Evolutionary conservation across 345 rosid species (phyloP).

Genomic region (Barbarea vulgaris): DNA sequence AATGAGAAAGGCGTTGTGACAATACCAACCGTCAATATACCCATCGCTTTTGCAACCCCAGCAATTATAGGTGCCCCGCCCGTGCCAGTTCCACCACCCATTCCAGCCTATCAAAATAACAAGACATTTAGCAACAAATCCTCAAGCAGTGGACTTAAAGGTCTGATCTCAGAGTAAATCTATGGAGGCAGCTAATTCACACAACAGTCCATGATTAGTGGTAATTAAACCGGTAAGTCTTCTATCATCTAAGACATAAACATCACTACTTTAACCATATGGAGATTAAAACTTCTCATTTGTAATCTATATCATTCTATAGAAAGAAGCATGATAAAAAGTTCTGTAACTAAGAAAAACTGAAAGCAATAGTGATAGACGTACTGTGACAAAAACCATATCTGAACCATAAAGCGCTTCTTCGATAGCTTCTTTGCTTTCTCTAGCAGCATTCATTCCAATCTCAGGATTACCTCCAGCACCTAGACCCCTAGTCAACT

Average conservation of each 20-base stretch:
- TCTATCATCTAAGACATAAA: not conserved
- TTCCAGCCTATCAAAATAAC: slow-evolving; percentile 67
- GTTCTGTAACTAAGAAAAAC: not conserved
- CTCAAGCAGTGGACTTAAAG: not conserved
- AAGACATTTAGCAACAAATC: not conserved
- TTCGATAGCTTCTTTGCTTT: slow-evolving; percentile 80
- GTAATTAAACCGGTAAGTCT: not conserved
- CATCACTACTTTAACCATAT: not conserved
- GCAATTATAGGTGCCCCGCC: slow-evolving; percentile 97
- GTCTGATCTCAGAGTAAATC: not conserved
- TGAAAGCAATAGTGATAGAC: slow-evolving; percentile 32
- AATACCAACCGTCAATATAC: slow-evolving; percentile 93
- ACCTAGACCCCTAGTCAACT: slow-evolving; percentile 95
- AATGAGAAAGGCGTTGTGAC: slow-evolving; percentile 95
- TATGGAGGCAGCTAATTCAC: not conserved
- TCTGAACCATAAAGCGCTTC: slow-evolving; percentile 83
- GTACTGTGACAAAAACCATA: slow-evolving; percentile 94
- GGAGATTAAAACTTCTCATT: not conserved
- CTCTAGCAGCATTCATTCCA: slow-evolving; percentile 90
- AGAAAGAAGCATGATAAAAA: not conserved
- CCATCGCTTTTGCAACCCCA: slow-evolving; percentile 89
- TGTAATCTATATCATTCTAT: not conserved
- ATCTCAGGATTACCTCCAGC: slow-evolving; percentile 95
- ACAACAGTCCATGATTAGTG: not conserved
- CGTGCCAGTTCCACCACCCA: slow-evolving; percentile 99